Evolutionary conservation across 108 stramenopile species (phyloP).

Genomic region (Epithemia pelagica): DNA sequence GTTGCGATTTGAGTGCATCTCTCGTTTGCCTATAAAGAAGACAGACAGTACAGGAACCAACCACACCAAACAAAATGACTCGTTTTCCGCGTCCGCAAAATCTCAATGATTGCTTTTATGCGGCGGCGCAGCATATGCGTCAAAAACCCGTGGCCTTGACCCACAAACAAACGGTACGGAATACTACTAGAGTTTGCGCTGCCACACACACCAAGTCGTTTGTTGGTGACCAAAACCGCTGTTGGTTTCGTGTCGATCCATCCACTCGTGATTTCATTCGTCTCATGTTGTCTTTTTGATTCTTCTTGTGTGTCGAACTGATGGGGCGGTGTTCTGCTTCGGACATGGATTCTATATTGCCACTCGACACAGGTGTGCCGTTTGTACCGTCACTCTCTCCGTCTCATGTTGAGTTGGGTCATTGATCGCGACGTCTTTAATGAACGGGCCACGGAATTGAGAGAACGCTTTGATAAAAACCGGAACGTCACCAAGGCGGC

Average conservation of each 20-base stretch:
- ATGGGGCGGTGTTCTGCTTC: no score
- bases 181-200: no score
- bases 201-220: no score
- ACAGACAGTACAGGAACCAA: no score
- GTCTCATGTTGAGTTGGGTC: constrained; percentile 74
- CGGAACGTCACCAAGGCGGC: constrained; percentile 55
- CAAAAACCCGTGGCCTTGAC: constrained; percentile 66
- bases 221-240: no score
- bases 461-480: constrained; percentile 77
- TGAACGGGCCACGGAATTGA: constrained; percentile 72
- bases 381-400: constrained; percentile 74
- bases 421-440: constrained; percentile 87
- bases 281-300: no score
- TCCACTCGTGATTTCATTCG: no score
- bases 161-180: constrained; percentile 70
- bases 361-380: constrained; percentile 72
- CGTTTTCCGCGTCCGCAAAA: constrained; percentile 36
- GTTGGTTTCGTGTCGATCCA: no score
- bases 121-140: constrained; percentile 61
- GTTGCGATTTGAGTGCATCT: no score
- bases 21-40: no score
- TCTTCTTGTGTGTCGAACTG: no score
- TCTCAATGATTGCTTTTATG: constrained; percentile 65
- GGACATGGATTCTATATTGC: no score
- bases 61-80: not conserved